Percentiles rank a stretch among this genome's conserved stretches.
phyloP scores from a whole-genome alignment of 495 filamentous ascomycete genomes.

The Aspergillus egyptiacus region DNA sequence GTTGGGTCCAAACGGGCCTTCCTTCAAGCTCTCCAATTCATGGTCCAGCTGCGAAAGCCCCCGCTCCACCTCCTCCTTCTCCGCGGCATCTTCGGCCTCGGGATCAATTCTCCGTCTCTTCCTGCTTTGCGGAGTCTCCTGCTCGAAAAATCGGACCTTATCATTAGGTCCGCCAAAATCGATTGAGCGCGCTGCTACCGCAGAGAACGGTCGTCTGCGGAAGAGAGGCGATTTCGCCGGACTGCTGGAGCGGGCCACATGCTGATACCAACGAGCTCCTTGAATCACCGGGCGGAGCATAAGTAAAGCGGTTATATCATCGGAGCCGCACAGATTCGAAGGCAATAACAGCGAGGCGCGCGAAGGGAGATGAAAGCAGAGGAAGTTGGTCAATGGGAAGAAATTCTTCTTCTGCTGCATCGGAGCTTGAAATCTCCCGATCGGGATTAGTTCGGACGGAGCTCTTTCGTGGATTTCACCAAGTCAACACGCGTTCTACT shows the following conservation, averaged over 20 bases:
- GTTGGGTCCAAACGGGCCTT: constrained; percentile 39
- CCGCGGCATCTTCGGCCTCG: constrained; percentile 47
- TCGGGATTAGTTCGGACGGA: constrained; percentile 12
- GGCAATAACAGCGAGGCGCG: neutral
- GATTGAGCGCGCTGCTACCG: constrained; percentile 29
- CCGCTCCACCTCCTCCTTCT: constrained; percentile 39
- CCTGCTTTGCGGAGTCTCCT: constrained; percentile 30
- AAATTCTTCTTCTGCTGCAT: constrained; percentile 4
- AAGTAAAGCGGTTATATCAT: constrained; percentile 33
- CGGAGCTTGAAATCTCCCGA: constrained; percentile 13
- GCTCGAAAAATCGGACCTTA: constrained; percentile 42
- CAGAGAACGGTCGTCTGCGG: constrained; percentile 30
- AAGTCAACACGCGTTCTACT: constrained; percentile 5
- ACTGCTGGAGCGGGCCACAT: constrained; percentile 31
- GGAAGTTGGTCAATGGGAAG: constrained; percentile 3
- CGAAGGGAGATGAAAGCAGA: constrained; percentile 6
- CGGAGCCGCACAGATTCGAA: constrained; percentile 5
- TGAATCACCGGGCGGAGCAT: constrained; percentile 46
- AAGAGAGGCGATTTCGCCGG: constrained; percentile 20
- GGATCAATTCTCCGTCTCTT: constrained; percentile 38
- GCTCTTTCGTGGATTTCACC: constrained; percentile 14
- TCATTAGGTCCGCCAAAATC: constrained; percentile 39
- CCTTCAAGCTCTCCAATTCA: constrained; percentile 45
- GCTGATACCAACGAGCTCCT: constrained; percentile 43
- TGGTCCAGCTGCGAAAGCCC: constrained; percentile 47